These are phyloP conservation scores for Xylariaceae sp. DNA, from an alignment of 2,329 filamentous ascomycete species.

Conservation along the genomic window DNA sequence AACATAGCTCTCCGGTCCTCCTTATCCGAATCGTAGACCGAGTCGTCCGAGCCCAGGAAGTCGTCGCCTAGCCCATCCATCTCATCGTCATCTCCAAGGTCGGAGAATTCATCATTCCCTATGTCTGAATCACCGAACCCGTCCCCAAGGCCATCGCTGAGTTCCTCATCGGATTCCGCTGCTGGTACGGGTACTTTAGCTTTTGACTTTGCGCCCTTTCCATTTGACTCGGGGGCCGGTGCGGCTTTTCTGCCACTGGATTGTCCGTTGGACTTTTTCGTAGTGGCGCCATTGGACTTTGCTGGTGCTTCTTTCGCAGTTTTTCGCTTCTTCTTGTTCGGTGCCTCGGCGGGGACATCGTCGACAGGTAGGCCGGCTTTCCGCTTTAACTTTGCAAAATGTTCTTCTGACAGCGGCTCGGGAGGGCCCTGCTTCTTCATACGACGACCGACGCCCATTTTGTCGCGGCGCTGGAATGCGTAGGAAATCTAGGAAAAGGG, in stretches of 20 bases:
- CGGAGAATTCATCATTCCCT: conserved; percentile 47
- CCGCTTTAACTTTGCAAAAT: conserved; percentile 79
- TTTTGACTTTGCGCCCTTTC: conserved; percentile 37
- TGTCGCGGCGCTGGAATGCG: conserved; percentile 34
- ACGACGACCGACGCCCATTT: conserved; percentile 86
- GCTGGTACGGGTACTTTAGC: conserved; percentile 45
- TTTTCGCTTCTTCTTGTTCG: conserved; percentile 66
- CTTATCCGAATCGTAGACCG: conserved; percentile 74
- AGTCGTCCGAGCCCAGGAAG: conserved; percentile 63
- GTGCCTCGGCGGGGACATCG: conserved; percentile 54
- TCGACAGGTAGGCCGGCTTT: conserved; percentile 74
- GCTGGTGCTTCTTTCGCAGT: conserved; percentile 37
- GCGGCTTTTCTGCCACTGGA: conserved; percentile 38
- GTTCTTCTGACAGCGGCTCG: conserved; percentile 77
- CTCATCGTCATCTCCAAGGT: conserved; percentile 36
- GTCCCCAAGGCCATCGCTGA: conserved; percentile 49
- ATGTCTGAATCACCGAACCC: conserved; percentile 45
- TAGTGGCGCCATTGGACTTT: conserved; percentile 38
- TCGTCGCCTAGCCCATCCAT: conserved; percentile 54
- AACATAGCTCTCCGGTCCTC: conserved; percentile 73
- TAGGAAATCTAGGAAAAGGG: conserved; percentile 12
- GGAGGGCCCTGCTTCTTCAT: conserved; percentile 96
- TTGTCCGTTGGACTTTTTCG: conserved; percentile 41
- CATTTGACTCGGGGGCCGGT: conserved; percentile 40
- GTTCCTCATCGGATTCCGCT: conserved; percentile 49